phyloP scores from a whole-genome alignment of 139 green algal species.

The Mychonastes homosphaera region DNA sequence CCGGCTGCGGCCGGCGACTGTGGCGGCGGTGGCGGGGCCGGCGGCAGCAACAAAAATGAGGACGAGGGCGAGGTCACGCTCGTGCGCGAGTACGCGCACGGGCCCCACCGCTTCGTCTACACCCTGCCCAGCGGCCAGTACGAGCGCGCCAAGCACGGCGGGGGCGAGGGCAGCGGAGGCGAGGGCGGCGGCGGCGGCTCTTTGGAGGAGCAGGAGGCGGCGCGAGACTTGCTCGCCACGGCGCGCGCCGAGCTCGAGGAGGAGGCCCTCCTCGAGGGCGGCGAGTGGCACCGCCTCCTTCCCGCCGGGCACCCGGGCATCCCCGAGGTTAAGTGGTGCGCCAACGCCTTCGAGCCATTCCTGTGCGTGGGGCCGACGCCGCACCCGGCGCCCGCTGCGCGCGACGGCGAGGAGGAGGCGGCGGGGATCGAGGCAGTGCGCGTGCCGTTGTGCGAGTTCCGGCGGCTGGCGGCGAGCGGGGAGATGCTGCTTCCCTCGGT shows the following conservation, averaged over 20 bases:
- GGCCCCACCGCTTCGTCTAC: constrained; percentile 53
- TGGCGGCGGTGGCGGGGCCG: not conserved
- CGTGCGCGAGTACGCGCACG: constrained; percentile 47
- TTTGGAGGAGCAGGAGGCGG: not conserved
- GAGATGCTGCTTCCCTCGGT: constrained; percentile 64
- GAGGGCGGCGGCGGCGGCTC: not conserved
- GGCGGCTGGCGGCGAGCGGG: constrained; percentile 30
- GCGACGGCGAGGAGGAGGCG: no score
- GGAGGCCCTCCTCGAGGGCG: constrained; percentile 57
- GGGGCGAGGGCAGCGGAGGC: constrained; percentile 54
- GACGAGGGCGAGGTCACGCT: no score
- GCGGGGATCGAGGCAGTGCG: constrained; percentile 36
- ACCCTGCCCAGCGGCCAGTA: constrained; percentile 60
- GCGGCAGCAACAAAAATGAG: no score
- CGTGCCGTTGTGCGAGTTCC: constrained; percentile 39
- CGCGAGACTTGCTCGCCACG: not conserved
- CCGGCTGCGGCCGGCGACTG: no score
- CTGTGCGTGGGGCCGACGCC: constrained; percentile 56
- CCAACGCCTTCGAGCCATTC: constrained; percentile 55
- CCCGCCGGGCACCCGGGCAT: constrained; percentile 46
- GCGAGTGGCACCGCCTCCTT: constrained; percentile 53
- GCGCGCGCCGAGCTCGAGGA: not conserved
- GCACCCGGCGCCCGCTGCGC: no score
- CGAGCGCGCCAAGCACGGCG: constrained; percentile 44
- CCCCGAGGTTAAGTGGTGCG: constrained; percentile 75